Evolutionary conservation across 2,329 filamentous ascomycete genomes (phyloP).

Genomic region (Ilyonectria robusta): DNA sequence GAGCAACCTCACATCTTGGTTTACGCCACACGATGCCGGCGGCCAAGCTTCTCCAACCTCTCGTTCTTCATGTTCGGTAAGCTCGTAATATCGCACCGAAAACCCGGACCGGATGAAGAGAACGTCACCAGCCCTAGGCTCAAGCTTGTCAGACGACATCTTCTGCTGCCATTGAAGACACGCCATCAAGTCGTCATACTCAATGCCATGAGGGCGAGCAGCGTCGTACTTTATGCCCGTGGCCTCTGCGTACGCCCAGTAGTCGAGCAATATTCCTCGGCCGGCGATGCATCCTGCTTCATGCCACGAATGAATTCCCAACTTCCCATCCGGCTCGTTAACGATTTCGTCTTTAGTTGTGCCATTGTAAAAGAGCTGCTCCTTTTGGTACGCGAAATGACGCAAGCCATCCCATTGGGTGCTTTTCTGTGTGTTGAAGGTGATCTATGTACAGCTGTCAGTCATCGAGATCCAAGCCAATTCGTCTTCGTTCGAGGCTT

Average conservation of each 20-base stretch:
- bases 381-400: constrained; percentile 29
- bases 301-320: constrained; percentile 26
- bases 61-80: constrained; percentile 18
- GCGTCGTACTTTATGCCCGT: constrained; percentile 16
- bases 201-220: constrained; percentile 11
- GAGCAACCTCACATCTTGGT: constrained; percentile 18
- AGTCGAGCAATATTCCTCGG: constrained; percentile 24
- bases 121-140: constrained; percentile 16
- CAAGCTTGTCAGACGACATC: neutral
- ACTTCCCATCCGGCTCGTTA: neutral
- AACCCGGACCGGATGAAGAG: constrained; percentile 16
- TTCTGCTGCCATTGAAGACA: constrained; percentile 23
- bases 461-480: neutral
- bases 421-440: constrained; percentile 26
- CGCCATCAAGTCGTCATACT: constrained; percentile 14
- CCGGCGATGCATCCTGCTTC: constrained; percentile 23
- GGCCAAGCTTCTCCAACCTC: constrained; percentile 23
- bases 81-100: constrained; percentile 18
- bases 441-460: constrained; percentile 1
- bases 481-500: neutral
- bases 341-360: constrained; percentile 19
- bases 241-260: constrained; percentile 21
- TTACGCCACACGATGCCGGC: constrained; percentile 24
- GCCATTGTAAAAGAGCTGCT: constrained; percentile 27
- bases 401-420: constrained; percentile 26